Conservation (phyloP, 108 stramenopile species). For the Conticribra weissflogii region DNA sequence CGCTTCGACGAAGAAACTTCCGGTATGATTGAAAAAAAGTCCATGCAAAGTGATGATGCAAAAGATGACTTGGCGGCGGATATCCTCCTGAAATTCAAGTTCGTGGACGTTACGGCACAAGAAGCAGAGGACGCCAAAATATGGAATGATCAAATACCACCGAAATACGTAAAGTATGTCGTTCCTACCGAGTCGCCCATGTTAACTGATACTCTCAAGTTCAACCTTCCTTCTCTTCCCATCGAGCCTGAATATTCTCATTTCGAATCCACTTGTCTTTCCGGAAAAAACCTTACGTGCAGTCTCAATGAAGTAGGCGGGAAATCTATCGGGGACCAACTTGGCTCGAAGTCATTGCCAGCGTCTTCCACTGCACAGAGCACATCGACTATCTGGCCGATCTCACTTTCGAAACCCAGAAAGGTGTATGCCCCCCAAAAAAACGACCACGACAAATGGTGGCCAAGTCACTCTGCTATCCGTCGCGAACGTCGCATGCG, state of each 20-base stretch:
- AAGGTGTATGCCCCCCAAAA: constrained; percentile 7
- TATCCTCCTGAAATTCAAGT: constrained; percentile 30
- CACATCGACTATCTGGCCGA: neutral
- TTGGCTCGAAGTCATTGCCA: too few relatives aligned
- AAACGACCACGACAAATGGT: constrained; percentile 61
- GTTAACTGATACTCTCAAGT: constrained; percentile 28
- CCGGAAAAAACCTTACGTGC: neutral
- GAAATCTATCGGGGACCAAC: neutral
- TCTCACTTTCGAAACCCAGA: neutral
- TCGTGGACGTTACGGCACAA: constrained; percentile 8
- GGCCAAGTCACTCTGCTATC: constrained; percentile 65
- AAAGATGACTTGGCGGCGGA: constrained; percentile 23
- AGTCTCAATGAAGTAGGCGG: constrained; percentile 5
- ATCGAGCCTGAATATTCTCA: constrained; percentile 34
- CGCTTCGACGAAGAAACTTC: neutral
- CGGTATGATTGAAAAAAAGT: neutral
- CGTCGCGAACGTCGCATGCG: constrained; percentile 57
- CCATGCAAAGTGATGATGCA: neutral
- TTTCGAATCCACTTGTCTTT: neutral
- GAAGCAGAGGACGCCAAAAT: constrained; percentile 27
- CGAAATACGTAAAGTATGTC: neutral
- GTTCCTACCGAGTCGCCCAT: constrained; percentile 17
- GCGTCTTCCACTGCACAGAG: too few relatives aligned
- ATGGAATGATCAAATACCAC: constrained; percentile 24
- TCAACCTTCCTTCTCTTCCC: constrained; percentile 32